A percentile compares a stretch with the other conserved stretches of the same genome.
These are phyloP conservation scores for Pichia phayaonensis DNA, from an alignment of 805 yeast genomes.

Conservation along the genomic window DNA sequence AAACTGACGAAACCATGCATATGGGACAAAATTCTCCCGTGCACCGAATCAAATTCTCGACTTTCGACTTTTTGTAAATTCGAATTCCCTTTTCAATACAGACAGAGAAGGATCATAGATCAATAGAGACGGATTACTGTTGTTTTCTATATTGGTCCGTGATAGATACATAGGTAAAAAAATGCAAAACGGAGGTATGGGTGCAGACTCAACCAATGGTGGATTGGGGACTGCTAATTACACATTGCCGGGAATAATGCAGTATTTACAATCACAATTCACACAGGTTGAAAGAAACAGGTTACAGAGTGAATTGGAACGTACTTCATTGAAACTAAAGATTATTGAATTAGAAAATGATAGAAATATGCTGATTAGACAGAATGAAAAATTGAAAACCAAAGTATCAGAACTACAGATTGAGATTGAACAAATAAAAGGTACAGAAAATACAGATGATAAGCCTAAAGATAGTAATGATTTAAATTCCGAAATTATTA, in stretches of 20 bases:
- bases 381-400: constrained; percentile 35
- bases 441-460: background rate
- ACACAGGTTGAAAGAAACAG: constrained; percentile 38
- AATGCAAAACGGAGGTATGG: background rate
- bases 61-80: background rate
- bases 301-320: constrained; percentile 46
- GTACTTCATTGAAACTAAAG: constrained; percentile 40
- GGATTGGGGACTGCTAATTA: constrained; percentile 17
- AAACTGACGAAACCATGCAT: too few species aligned
- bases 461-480: background rate
- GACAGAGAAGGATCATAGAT: background rate
- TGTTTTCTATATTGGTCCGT: background rate
- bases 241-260: constrained; percentile 53
- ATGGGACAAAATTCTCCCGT: background rate
- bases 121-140: background rate
- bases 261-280: constrained; percentile 51
- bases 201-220: background rate
- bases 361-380: constrained; percentile 35
- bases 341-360: constrained; percentile 48
- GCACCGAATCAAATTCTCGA: background rate
- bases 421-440: background rate
- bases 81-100: background rate
- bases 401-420: constrained; percentile 33
- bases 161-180: background rate
- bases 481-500: constrained; percentile 3